Percentiles rank a stretch among this genome's conserved stretches.
phyloP scores from a whole-genome alignment of 2,329 filamentous ascomycete species.

The Ascochyta rabiei region DNA sequence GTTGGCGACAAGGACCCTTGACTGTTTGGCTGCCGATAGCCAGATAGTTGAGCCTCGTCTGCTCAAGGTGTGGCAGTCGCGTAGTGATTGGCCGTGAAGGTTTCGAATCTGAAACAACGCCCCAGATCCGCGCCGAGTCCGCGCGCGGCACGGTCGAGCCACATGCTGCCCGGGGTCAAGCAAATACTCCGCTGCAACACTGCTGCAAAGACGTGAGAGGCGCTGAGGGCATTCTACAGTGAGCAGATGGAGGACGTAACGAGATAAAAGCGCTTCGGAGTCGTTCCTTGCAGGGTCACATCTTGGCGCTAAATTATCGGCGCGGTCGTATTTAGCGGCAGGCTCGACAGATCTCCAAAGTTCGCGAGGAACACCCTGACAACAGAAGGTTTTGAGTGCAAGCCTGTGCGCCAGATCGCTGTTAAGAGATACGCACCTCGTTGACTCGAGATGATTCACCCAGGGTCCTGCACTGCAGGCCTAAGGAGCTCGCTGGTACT shows the following conservation, averaged over 20 bases:
- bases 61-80: slow-evolving; percentile 33
- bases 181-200: not conserved
- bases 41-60: slow-evolving; percentile 36
- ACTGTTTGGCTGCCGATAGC: slow-evolving; percentile 24
- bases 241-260: not conserved
- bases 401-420: slow-evolving; percentile 1
- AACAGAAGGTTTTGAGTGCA: not conserved
- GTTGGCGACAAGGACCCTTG: slow-evolving; percentile 10
- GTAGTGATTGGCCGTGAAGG: slow-evolving; percentile 43
- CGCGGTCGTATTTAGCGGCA: not conserved
- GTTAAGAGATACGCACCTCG: not conserved
- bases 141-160: slow-evolving; percentile 11
- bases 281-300: not conserved
- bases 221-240: not conserved
- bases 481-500: not conserved
- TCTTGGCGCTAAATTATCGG: not conserved
- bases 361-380: not conserved
- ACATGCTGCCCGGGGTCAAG: slow-evolving; percentile 4
- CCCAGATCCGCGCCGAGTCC: slow-evolving; percentile 7
- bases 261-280: not conserved
- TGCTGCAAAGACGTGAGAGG: not conserved
- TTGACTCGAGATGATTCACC: not conserved
- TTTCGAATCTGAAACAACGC: slow-evolving; percentile 28
- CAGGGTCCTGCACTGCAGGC: not conserved
- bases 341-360: not conserved